A percentile compares a stretch with the other conserved stretches of the same genome.
Evolutionary conservation across 208 protist genomes (phyloP).

Genomic region (Crithidia thermophila): DNA sequence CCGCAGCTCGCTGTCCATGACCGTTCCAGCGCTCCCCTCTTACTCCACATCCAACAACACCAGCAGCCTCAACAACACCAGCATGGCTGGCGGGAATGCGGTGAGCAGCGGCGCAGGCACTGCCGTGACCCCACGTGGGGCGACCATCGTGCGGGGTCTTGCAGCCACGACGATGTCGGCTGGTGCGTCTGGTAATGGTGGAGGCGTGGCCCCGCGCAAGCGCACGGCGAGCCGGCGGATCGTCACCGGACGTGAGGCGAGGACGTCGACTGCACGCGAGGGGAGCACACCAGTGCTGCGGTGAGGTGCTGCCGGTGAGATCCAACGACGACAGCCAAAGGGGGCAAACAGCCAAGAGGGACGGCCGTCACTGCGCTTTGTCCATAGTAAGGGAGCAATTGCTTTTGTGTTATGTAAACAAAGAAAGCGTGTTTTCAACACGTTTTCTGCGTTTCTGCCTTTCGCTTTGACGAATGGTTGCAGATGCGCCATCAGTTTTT

Average conservation of each 20-base stretch:
- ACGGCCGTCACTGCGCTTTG: not conserved
- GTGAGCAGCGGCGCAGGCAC: not conserved
- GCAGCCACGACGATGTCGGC: not conserved
- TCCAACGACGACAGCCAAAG: not conserved
- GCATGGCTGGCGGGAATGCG: not conserved
- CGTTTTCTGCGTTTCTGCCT: too few species aligned
- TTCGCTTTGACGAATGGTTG: too few species aligned
- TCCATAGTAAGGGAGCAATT: too few species aligned
- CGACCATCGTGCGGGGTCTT: slow-evolving; percentile 4
- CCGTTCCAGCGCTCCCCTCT: not conserved
- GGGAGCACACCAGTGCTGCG: slow-evolving; percentile 10
- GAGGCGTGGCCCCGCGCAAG: not conserved
- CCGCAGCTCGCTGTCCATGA: slow-evolving; percentile 2
- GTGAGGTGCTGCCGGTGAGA: too few species aligned
- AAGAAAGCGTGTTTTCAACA: not conserved
- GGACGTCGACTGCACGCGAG: not conserved
- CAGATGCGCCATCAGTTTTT: too few species aligned
- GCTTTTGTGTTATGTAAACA: not conserved
- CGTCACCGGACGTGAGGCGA: slow-evolving; percentile 8
- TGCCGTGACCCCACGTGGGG: not conserved
- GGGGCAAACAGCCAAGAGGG: not conserved
- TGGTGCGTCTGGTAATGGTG: too few species aligned
- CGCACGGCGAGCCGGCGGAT: slow-evolving; percentile 8
- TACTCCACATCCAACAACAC: not conserved
- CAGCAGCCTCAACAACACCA: not conserved